phyloP scores from a whole-genome alignment of 495 filamentous ascomycete genomes.

The Letharia lupina region DNA sequence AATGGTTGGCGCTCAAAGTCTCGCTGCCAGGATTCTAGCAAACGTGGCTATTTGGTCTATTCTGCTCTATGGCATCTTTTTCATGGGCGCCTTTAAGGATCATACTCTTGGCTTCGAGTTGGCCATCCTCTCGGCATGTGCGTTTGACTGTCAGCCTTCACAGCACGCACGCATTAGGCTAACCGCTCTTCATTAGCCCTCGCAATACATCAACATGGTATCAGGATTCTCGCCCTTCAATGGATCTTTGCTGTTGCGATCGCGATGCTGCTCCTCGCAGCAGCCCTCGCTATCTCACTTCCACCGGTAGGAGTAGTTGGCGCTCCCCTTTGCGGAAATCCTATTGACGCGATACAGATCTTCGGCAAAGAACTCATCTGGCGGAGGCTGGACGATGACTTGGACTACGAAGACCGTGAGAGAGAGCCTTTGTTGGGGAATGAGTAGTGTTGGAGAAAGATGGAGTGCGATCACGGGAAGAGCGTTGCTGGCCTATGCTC shows the following conservation, averaged over 20 bases:
- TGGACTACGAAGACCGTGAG: conserved; percentile 32
- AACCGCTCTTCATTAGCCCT: conserved; percentile 41
- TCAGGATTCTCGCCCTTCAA: conserved; percentile 65
- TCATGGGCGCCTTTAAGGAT: conserved; percentile 63
- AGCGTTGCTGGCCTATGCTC: background rate
- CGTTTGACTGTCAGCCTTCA: background rate
- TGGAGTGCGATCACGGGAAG: background rate
- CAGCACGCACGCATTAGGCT: background rate
- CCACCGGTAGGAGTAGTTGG: conserved; percentile 31
- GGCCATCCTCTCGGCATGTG: conserved; percentile 59
- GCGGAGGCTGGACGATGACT: conserved; percentile 29
- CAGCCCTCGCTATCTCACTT: conserved; percentile 53
- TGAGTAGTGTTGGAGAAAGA: conserved; percentile 5
- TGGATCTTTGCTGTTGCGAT: conserved; percentile 88
- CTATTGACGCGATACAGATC: conserved; percentile 29
- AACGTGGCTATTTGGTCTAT: conserved; percentile 83
- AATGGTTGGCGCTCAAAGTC: conserved; percentile 49
- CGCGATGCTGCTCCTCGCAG: conserved; percentile 63
- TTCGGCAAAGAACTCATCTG: conserved; percentile 42
- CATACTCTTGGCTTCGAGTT: conserved; percentile 75
- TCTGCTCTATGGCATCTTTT: conserved; percentile 61
- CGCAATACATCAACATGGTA: conserved; percentile 64
- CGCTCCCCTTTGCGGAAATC: background rate
- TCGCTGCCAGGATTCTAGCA: conserved; percentile 65
- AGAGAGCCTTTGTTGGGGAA: conserved; percentile 38